Evolutionary conservation across 2,329 filamentous ascomycete genomes (phyloP).

Genomic region (Aspergillus spinulosporus): DNA sequence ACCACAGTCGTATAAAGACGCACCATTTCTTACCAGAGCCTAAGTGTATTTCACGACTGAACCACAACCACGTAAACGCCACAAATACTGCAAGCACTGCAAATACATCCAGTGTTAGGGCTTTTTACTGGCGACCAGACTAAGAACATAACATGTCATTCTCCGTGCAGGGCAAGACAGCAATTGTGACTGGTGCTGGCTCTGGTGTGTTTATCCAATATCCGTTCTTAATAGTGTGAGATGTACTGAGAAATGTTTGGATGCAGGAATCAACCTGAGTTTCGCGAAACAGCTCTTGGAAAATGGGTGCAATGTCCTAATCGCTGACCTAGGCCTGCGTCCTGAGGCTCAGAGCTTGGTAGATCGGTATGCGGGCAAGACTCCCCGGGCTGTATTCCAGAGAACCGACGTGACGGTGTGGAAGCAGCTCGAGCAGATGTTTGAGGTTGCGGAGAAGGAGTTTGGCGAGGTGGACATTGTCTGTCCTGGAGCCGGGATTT

Average conservation of each 20-base stretch:
- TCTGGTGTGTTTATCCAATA: slow-evolving; percentile 44
- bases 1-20: neutral
- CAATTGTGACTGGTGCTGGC: slow-evolving; percentile 57
- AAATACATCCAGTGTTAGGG: no score
- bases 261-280: slow-evolving; percentile 47
- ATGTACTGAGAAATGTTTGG: neutral
- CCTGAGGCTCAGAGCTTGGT: slow-evolving; percentile 47
- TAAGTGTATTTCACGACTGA: no score
- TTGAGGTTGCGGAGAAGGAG: slow-evolving; percentile 49
- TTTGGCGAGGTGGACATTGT: slow-evolving; percentile 52
- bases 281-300: slow-evolving; percentile 47
- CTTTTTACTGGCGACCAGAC: neutral
- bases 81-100: no score
- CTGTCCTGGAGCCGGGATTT: slow-evolving; percentile 50
- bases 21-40: neutral
- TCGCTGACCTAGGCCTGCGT: slow-evolving; percentile 48
- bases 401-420: slow-evolving; percentile 53
- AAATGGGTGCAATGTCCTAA: slow-evolving; percentile 49
- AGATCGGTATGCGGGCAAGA: slow-evolving; percentile 29
- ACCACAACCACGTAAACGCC: neutral
- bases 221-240: neutral
- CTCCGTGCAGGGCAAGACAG: slow-evolving; percentile 49
- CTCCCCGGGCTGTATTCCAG: slow-evolving; percentile 44
- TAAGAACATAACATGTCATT: slow-evolving; percentile 35
- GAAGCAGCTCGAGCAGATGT: slow-evolving; percentile 52